Base-by-base conservation (phyloP, 805 yeast genomes). In the Kodamaea fukazawae region DNA sequence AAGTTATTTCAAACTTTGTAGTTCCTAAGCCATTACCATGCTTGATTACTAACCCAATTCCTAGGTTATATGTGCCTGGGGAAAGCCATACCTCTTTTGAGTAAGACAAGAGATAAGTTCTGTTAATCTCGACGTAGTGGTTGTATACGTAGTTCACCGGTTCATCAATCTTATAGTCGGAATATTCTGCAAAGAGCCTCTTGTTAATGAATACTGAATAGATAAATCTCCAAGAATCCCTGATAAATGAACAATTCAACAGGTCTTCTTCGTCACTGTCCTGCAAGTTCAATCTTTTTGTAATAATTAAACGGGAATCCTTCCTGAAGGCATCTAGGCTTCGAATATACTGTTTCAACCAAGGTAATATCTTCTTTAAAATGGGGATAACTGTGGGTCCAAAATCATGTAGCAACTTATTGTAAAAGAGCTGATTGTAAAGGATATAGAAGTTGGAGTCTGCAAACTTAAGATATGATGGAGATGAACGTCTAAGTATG, bases 1-100 rank as follows among this genome's bases (percentile, higher is more conserved):
- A 63, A 13, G 54, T 50, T 6, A 79, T 61, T 47, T 70, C 75
- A 47, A 79, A 79, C 47, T 71, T 70, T 12, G 80, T 75, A 11
- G 83, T 78, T 2, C 83, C 83, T 18, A 80, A 55, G 0, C 85
- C 85, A 38, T 66, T 61, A 1, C 76, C 77, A 43, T 73, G 71
- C 37, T 75, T 73, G n/a, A 77, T 60, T 5, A 76, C 73, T 17
- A 77, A 51, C 0, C 79, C 82, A 36, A 76, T 67, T 32, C 76
- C 69, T 20, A 76, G 52, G 45, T 76, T 76, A 51, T 77, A 77
- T 10, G 54, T 51, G 3, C 78, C 82, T 0, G 76, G 73, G 1
- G 76, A 57, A 14, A 77, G 51, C 65, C 74, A 68, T 5, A 76
- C 51, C 1, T 60, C 53, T 44, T 75, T 76, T 10, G 60, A 48